Conservation (phyloP, 352 stramenopile genomes). For the Globisporangium cylindrosporum region DNA sequence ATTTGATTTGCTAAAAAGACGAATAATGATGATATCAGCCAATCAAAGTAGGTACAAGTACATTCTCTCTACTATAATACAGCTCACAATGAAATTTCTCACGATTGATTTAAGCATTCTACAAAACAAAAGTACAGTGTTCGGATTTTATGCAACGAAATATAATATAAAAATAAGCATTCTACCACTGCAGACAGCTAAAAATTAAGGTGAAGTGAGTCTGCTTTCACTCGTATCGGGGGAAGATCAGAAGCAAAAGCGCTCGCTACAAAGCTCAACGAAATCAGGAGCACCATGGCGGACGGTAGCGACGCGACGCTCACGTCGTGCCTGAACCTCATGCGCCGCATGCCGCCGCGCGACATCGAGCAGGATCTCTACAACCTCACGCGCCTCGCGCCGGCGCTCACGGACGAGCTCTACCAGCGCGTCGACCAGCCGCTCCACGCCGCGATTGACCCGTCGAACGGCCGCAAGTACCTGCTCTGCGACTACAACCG, state of each 20-base stretch:
- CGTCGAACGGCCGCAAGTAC: conserved; percentile 87
- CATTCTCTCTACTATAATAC: background rate
- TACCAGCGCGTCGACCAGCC: conserved; percentile 93
- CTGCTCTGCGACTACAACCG: conserved; percentile 95
- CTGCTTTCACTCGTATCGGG: background rate
- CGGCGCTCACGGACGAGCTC: conserved; percentile 86
- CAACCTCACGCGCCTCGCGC: conserved; percentile 80
- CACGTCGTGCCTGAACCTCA: conserved; percentile 85
- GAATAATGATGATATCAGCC: no score
- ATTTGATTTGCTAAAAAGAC: background rate
- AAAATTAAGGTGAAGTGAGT: background rate
- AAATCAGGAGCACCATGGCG: conserved; percentile 13
- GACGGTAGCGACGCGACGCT: conserved; percentile 42
- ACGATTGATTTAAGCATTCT: background rate
- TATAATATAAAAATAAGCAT: background rate
- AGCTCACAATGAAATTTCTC: background rate
- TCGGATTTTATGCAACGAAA: background rate
- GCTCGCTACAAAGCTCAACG: background rate
- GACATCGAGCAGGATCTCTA: conserved; percentile 84
- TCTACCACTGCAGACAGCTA: background rate
- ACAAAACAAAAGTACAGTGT: background rate
- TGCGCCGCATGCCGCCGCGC: conserved; percentile 86
- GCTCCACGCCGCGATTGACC: conserved; percentile 85
- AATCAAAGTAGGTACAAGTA: no score
- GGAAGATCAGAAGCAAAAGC: background rate